Percentiles rank a stretch among this genome's conserved stretches.
These are phyloP conservation scores for Diaporthe aspalathi DNA, from an alignment of 2,329 filamentous ascomycete genomes.

Conservation along the genomic window DNA sequence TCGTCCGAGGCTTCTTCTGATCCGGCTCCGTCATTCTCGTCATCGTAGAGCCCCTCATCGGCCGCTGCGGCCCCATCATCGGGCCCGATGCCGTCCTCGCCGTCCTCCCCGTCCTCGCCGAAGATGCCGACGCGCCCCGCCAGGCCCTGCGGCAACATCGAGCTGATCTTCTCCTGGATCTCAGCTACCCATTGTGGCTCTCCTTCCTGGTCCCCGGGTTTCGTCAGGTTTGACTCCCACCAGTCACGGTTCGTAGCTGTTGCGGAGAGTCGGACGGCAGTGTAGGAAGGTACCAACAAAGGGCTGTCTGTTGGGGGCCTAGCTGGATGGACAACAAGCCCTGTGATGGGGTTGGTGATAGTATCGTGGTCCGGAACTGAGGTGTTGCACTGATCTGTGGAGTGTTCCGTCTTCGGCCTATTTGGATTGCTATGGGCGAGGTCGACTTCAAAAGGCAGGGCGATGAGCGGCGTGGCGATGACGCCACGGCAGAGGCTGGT, in stretches of 20 bases:
- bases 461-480: slow-evolving; percentile 62
- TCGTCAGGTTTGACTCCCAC: slow-evolving; percentile 61
- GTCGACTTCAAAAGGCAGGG: slow-evolving; percentile 63
- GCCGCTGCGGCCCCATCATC: slow-evolving; percentile 48
- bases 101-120: slow-evolving; percentile 47
- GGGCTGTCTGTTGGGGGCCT: slow-evolving; percentile 46
- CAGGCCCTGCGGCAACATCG: slow-evolving; percentile 58
- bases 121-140: slow-evolving; percentile 53
- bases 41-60: slow-evolving; percentile 42
- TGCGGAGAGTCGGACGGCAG: slow-evolving; percentile 64
- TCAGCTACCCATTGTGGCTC: slow-evolving; percentile 60
- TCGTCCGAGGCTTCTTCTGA: slow-evolving; percentile 49
- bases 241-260: slow-evolving; percentile 63
- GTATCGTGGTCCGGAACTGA: slow-evolving; percentile 49
- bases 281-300: slow-evolving; percentile 58
- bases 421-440: slow-evolving; percentile 45
- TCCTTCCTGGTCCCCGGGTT: slow-evolving; percentile 38
- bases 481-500: slow-evolving; percentile 62
- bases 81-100: slow-evolving; percentile 43
- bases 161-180: slow-evolving; percentile 57
- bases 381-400: slow-evolving; percentile 58
- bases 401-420: slow-evolving; percentile 49
- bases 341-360: slow-evolving; percentile 60
- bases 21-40: slow-evolving; percentile 45
- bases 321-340: slow-evolving; percentile 59